A percentile compares a stretch with the other conserved stretches of the same genome.
These are phyloP conservation scores for Tolypocladium nubicola DNA, from an alignment of 2,329 filamentous ascomycete species.

Conservation along the genomic window DNA sequence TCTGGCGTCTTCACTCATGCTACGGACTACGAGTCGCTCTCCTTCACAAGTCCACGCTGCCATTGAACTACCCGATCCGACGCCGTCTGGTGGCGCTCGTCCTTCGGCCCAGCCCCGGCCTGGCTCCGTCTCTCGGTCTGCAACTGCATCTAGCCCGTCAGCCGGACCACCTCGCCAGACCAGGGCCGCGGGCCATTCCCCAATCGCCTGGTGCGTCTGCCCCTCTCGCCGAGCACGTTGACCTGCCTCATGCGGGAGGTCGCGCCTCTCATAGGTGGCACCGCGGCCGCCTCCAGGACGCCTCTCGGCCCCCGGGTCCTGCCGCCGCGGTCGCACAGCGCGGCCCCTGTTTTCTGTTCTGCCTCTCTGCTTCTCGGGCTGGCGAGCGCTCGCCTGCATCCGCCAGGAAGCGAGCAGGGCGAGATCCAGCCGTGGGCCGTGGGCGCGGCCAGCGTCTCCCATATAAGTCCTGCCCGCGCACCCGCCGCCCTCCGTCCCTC, in stretches of 20 bases:
- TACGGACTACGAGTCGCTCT: too few species aligned
- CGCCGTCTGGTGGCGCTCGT: background rate
- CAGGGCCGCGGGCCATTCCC: background rate
- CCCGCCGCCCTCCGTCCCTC: background rate
- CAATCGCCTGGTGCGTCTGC: background rate
- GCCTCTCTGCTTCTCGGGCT: background rate
- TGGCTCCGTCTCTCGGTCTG: background rate
- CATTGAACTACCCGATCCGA: background rate
- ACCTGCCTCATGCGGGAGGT: conserved; percentile 18
- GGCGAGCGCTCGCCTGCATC: background rate
- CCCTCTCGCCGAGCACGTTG: background rate
- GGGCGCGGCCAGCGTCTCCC: background rate
- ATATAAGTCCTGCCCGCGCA: background rate
- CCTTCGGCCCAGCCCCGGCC: background rate
- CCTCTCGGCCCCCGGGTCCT: background rate
- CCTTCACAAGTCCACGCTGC: too few species aligned
- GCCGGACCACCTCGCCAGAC: background rate
- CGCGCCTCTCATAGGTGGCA: conserved; percentile 16
- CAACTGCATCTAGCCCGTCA: background rate
- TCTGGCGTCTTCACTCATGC: too few species aligned
- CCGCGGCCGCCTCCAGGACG: conserved; percentile 1
- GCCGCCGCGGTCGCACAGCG: background rate
- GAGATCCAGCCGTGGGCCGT: background rate
- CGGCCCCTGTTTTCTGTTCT: too few species aligned
- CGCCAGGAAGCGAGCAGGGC: background rate